Evolutionary conservation across 805 yeast genomes (phyloP).

Genomic region (Cyberlindnera saturnus): DNA sequence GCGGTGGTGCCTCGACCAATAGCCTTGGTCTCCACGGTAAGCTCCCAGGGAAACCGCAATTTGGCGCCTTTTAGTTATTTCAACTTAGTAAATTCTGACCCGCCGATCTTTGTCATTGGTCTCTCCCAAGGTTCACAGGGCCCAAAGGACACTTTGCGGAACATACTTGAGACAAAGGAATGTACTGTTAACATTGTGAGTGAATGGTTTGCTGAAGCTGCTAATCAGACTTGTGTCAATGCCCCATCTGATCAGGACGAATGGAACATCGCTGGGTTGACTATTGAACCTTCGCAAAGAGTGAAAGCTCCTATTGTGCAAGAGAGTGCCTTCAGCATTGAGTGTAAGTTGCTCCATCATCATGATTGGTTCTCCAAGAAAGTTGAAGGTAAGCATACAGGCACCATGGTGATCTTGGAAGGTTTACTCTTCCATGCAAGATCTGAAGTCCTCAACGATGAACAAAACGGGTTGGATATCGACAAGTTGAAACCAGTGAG

Average conservation of each 20-base stretch:
- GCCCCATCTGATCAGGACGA: slow-evolving; percentile 48
- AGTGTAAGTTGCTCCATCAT: slow-evolving; percentile 40
- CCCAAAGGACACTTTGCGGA: slow-evolving; percentile 43
- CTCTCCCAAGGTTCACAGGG: slow-evolving; percentile 32
- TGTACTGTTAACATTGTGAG: slow-evolving; percentile 50
- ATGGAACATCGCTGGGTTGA: slow-evolving; percentile 50
- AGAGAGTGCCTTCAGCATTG: slow-evolving; percentile 55
- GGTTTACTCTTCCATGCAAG: slow-evolving; percentile 53
- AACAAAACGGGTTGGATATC: slow-evolving; percentile 34
- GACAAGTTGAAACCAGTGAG: slow-evolving; percentile 46
- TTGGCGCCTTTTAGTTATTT: slow-evolving; percentile 61
- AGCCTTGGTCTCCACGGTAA: slow-evolving; percentile 48
- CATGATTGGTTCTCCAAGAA: slow-evolving; percentile 40
- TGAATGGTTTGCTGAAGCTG: slow-evolving; percentile 64
- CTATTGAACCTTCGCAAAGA: slow-evolving; percentile 35
- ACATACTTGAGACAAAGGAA: slow-evolving; percentile 46
- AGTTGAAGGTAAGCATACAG: slow-evolving; percentile 27
- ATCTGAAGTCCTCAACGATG: slow-evolving; percentile 44
- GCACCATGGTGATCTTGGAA: slow-evolving; percentile 41
- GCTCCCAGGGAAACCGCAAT: slow-evolving; percentile 37
- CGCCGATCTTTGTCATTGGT: slow-evolving; percentile 52
- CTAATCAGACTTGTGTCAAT: slow-evolving; percentile 41
- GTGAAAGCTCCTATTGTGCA: slow-evolving; percentile 55
- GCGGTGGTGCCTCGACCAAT: slow-evolving; percentile 57
- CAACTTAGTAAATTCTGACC: slow-evolving; percentile 41